Evolutionary conservation across 768 basidiomycete species (phyloP).

Genomic region (Trametes elegans): DNA sequence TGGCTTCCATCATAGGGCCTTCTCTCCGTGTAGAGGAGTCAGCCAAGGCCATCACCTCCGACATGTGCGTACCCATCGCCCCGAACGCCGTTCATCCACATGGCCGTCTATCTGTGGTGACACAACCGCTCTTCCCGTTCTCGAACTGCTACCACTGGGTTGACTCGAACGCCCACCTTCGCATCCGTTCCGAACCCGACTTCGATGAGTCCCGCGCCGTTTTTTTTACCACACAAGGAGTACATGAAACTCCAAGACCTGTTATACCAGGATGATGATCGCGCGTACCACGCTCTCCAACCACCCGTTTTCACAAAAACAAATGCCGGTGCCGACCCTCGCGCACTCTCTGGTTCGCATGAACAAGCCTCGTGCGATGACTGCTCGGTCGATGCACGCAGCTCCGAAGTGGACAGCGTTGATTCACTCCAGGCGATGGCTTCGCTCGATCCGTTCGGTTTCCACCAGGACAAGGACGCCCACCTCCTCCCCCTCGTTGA

Average conservation of each 20-base stretch:
- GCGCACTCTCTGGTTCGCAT: background rate
- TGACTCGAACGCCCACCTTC: background rate
- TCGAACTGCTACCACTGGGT: constrained; percentile 9
- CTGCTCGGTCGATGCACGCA: too few relatives aligned
- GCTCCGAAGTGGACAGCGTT: background rate
- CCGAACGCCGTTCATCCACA: background rate
- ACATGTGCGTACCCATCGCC: constrained; percentile 5
- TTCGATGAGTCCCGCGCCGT: background rate
- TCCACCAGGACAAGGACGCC: background rate
- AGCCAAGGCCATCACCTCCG: background rate
- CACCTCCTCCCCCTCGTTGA: background rate
- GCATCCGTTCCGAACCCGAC: background rate
- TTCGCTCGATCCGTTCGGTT: background rate
- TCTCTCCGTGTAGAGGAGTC: background rate
- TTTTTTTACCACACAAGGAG: background rate
- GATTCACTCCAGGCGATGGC: background rate
- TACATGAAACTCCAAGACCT: background rate
- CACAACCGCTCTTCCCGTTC: background rate
- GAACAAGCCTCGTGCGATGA: background rate
- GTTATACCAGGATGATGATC: background rate
- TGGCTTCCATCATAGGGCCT: background rate
- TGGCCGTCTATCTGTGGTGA: background rate
- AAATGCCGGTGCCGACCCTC: background rate
- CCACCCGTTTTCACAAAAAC: background rate
- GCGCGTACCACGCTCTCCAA: background rate